These are phyloP conservation scores for Chalaropsis thielavioides DNA, from an alignment of 2,329 filamentous ascomycete species.

Conservation along the genomic window DNA sequence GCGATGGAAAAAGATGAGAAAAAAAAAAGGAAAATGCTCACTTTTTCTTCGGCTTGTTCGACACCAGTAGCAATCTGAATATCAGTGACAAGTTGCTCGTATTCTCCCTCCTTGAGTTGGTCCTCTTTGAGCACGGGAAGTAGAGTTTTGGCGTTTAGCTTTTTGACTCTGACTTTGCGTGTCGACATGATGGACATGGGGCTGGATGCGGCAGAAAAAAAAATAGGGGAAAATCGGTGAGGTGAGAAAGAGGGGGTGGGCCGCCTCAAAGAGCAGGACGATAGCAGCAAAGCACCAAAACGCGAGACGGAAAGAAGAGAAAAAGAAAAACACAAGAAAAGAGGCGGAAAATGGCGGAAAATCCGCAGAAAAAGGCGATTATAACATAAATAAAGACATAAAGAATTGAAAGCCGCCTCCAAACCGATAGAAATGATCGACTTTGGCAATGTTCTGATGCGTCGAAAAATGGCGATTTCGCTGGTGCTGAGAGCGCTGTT, in stretches of 20 bases:
- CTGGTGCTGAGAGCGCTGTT: conserved; percentile 10
- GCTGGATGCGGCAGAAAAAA: conserved; percentile 15
- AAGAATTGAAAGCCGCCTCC: conserved; percentile 9
- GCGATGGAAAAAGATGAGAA: conserved; percentile 17
- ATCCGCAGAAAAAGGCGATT: conserved; percentile 13
- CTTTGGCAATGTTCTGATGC: conserved; percentile 15
- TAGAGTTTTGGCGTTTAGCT: conserved; percentile 80
- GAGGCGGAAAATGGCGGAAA: conserved; percentile 36
- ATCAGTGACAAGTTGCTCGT: conserved; percentile 72
- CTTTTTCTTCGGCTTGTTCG: conserved; percentile 93
- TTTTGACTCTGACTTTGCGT: conserved; percentile 67
- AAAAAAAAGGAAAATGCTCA: conserved; percentile 40
- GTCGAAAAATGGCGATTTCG: conserved; percentile 1
- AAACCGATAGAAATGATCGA: conserved; percentile 8
- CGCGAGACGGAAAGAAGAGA: conserved; percentile 39
- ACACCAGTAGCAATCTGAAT: conserved; percentile 88
- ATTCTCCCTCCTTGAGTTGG: conserved; percentile 74
- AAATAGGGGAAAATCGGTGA: conserved; percentile 21
- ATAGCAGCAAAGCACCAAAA: conserved; percentile 29
- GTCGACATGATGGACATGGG: conserved; percentile 40
- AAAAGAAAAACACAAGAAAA: conserved; percentile 36
- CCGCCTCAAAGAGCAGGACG: conserved; percentile 24
- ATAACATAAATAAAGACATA: conserved; percentile 17
- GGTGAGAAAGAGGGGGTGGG: conserved; percentile 24
- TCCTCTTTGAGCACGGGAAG: conserved; percentile 78